These are phyloP conservation scores for Naganishia sp. DNA, from an alignment of 1,284 basidiomycete genomes.

Conservation along the genomic window DNA sequence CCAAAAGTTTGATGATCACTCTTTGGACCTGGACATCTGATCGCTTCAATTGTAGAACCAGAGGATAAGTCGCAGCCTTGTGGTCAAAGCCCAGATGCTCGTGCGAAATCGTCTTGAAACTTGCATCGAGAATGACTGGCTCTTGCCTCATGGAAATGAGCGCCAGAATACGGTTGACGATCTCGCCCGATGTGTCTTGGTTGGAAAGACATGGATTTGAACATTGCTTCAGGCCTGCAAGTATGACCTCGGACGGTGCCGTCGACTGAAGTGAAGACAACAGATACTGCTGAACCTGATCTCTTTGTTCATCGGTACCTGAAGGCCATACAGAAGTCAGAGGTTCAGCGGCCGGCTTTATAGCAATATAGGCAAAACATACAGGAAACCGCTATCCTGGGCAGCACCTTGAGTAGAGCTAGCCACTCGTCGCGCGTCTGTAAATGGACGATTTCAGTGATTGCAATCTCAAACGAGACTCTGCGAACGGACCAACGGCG, in stretches of 20 bases:
- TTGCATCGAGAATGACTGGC: slow-evolving; percentile 24
- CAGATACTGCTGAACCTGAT: slow-evolving; percentile 2
- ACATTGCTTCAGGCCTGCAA: slow-evolving; percentile 22
- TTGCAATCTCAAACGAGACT: too few relatives aligned
- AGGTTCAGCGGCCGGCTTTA: not conserved
- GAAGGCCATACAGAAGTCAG: not conserved
- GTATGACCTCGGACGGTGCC: slow-evolving; percentile 2
- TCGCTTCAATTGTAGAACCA: slow-evolving; percentile 26
- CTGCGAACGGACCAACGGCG: too few relatives aligned
- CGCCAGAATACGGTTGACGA: slow-evolving; percentile 28
- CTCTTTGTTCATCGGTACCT: not conserved
- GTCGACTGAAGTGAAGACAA: slow-evolving; percentile 1
- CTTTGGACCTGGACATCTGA: slow-evolving; percentile 23
- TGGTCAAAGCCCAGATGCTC: slow-evolving; percentile 23
- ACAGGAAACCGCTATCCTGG: slow-evolving; percentile 13
- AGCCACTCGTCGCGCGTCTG: slow-evolving; percentile 24
- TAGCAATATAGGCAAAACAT: not conserved
- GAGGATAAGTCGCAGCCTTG: slow-evolving; percentile 29
- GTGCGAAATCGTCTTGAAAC: slow-evolving; percentile 17
- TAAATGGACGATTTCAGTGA: too few relatives aligned
- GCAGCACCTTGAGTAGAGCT: slow-evolving; percentile 25
- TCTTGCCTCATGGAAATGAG: slow-evolving; percentile 26
- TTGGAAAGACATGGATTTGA: slow-evolving; percentile 1
- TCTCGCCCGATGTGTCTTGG: slow-evolving; percentile 16
- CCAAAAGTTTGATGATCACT: slow-evolving; percentile 28